Percentiles rank a stretch among this genome's conserved stretches.
Conservation (phyloP, 2,329 filamentous ascomycete genomes). For the Aspergillus nomiae region DNA sequence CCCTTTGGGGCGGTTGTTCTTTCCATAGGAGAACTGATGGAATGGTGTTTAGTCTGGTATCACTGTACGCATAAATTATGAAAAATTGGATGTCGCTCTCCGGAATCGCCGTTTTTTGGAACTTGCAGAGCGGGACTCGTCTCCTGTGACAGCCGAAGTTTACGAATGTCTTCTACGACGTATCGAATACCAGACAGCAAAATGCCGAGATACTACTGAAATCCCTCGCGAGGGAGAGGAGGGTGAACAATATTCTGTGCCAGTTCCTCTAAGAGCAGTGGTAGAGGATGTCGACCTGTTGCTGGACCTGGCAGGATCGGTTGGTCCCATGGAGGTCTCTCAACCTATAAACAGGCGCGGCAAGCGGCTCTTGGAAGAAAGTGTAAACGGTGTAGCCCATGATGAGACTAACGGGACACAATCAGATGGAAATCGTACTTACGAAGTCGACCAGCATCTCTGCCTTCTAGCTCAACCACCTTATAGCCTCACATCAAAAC, state of each 20-base stretch:
- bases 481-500: conserved; percentile 39
- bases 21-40: not conserved
- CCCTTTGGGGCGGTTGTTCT: conserved; percentile 17
- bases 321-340: conserved; percentile 35
- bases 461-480: conserved; percentile 53
- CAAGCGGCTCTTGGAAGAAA: conserved; percentile 35
- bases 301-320: conserved; percentile 39
- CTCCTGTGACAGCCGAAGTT: conserved; percentile 73
- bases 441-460: conserved; percentile 43
- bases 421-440: conserved; percentile 29
- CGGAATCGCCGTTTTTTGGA: conserved; percentile 76
- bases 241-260: conserved; percentile 39
- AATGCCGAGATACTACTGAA: conserved; percentile 58
- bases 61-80: conserved; percentile 78
- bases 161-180: conserved; percentile 73
- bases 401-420: conserved; percentile 44
- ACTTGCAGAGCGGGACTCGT: conserved; percentile 71
- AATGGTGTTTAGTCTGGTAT: conserved; percentile 61
- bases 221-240: conserved; percentile 46
- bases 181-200: conserved; percentile 67
- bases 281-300: conserved; percentile 39
- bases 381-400: conserved; percentile 49
- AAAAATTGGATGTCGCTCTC: conserved; percentile 79
- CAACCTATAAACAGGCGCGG: conserved; percentile 29
- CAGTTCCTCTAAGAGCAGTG: conserved; percentile 39